Conservation (phyloP, 768 basidiomycete species). For the Naematelia aurantialba region DNA sequence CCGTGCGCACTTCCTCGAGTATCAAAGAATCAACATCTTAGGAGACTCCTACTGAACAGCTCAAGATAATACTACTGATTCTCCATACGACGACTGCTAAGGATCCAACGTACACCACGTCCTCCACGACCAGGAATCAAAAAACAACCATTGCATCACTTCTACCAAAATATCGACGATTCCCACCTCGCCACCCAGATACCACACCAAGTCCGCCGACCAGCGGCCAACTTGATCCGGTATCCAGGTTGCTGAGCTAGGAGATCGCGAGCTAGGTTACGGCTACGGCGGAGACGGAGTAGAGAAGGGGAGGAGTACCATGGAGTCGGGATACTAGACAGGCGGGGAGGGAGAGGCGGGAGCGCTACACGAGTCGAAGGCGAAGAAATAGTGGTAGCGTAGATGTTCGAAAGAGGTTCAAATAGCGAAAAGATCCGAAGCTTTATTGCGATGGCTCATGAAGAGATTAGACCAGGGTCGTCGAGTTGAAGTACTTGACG, state of each 20-base stretch:
- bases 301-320: no score
- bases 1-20: no score
- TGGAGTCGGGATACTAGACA: not conserved
- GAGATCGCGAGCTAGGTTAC: not conserved
- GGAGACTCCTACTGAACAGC: no score
- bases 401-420: slow-evolving; percentile 6
- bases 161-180: not conserved
- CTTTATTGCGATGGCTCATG: not conserved
- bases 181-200: not conserved
- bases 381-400: slow-evolving; percentile 1
- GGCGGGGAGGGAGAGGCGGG: not conserved
- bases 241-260: slow-evolving; percentile 1
- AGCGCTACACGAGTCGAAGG: slow-evolving; percentile 1
- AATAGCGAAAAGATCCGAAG: not conserved
- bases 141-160: not conserved
- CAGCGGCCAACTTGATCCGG: not conserved
- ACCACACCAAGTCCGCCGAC: not conserved
- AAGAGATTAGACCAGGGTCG: slow-evolving; percentile 34
- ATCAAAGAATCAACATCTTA: no score
- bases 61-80: no score
- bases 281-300: not conserved
- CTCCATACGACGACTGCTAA: no score
- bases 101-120: no score
- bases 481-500: slow-evolving; percentile 51
- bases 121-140: no score